Base-by-base conservation (phyloP, 768 basidiomycete species). In the Zangia roseola region DNA sequence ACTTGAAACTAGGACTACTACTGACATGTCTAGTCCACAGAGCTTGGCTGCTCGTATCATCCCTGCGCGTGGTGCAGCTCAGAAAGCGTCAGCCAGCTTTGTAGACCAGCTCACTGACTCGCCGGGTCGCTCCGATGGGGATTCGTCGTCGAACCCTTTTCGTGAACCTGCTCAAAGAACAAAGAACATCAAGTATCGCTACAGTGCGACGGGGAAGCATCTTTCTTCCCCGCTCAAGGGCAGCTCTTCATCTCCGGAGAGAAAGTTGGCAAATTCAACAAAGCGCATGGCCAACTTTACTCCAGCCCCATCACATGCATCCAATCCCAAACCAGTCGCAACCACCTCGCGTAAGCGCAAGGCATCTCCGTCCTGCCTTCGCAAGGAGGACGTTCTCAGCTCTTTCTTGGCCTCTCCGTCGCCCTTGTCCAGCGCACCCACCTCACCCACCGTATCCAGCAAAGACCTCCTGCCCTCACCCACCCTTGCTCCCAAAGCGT, bases 21-120 rank as follows among this genome's bases (percentile, higher is more conserved):
- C 36, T 37, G 26, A 41, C 53, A 63, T 64, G 62, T 23, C 55
- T 16, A 53, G 47, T 17, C 38, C 39, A 41, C 33, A 50, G 19
- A 40, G 47, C 9, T 35, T 58, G 30, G 53, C 49, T 1, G 60
- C 49, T 10, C 49, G 31, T 8, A 44, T 59, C 14, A 30, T 61
- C 9, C 67, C 70, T 7, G 45, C 55, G 25, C 72, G 73, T 8
- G 63, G 60, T 21, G 70, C 73, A 4, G 72, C 71, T 0, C 44
- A 59, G 40, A 61, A 55, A 19, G 74, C 74, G 38, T 46, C 56
- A 2, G 64, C 58, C 4, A 61, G 53, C 45, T 61, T 76, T 50
- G 56, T 64, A 38, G 63, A 56, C 10, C 72, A 74, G 36, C 62
- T 67, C 30, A 57, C 55, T 16, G 54, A 64, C 59, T 59, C 62